phyloP scores from a whole-genome alignment of 345 rosid species.

The Mercurialis annua region DNA sequence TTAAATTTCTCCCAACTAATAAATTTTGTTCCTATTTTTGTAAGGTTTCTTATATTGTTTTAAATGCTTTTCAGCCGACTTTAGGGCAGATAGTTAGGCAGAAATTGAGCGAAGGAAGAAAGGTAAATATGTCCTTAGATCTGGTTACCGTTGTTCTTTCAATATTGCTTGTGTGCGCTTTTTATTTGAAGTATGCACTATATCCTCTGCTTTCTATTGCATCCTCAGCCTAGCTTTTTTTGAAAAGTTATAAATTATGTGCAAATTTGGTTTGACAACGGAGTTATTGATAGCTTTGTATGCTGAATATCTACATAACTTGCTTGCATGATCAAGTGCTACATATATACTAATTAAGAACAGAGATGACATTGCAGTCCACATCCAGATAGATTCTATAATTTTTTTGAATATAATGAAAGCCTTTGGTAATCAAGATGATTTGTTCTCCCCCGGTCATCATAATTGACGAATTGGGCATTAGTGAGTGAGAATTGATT shows the following conservation, averaged over 20 bases:
- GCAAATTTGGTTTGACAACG: not conserved
- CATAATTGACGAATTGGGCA: not conserved
- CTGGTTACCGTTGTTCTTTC: not conserved
- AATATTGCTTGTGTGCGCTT: not conserved
- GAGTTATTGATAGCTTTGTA: not conserved
- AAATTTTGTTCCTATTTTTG: not conserved
- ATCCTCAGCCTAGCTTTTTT: not conserved
- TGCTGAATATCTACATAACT: not conserved
- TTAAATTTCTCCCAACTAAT: not conserved
- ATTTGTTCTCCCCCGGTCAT: not conserved
- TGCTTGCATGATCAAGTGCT: not conserved
- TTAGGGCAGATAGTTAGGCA: constrained; percentile 82
- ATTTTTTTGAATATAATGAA: too few species aligned
- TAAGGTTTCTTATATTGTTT: constrained; percentile 3
- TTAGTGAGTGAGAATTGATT: not conserved
- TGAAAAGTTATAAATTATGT: not conserved
- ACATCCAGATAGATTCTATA: too few species aligned
- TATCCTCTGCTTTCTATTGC: not conserved
- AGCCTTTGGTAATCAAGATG: not conserved
- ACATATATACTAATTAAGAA: not conserved
- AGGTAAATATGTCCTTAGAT: constrained; percentile 40
- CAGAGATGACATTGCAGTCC: not conserved
- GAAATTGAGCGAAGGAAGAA: constrained; percentile 87
- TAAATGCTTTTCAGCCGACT: constrained; percentile 49
- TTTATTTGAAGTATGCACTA: not conserved